These are phyloP conservation scores for Dactylis glomerata DNA, from an alignment of 176 grass and related monocot species.

Conservation along the genomic window DNA sequence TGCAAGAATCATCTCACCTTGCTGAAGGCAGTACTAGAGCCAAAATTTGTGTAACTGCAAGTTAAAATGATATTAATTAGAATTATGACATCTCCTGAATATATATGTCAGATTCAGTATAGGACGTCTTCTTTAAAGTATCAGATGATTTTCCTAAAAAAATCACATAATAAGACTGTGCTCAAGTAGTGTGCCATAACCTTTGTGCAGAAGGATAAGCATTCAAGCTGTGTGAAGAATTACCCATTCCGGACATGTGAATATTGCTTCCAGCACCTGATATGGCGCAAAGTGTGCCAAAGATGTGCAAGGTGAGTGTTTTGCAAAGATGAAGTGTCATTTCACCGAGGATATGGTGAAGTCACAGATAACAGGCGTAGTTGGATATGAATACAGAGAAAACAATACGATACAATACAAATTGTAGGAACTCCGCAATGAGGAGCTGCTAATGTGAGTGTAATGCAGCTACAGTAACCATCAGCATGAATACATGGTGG, in stretches of 20 bases:
- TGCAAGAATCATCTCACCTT: slow-evolving; percentile 39
- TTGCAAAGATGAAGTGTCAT: slow-evolving; percentile 40
- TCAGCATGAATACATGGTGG: neutral
- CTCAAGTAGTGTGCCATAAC: slow-evolving; percentile 89
- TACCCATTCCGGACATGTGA: slow-evolving; percentile 92
- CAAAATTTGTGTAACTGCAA: slow-evolving; percentile 43
- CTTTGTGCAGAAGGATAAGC: slow-evolving; percentile 98
- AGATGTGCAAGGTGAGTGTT: slow-evolving; percentile 83
- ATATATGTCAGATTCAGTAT: neutral
- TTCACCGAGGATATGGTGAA: slow-evolving; percentile 19
- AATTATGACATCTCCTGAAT: slow-evolving; percentile 13
- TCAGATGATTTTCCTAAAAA: slow-evolving; percentile 26
- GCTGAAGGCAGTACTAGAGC: slow-evolving; percentile 30
- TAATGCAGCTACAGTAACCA: neutral
- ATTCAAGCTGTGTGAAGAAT: slow-evolving; percentile 92
- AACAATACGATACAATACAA: neutral
- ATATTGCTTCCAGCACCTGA: slow-evolving; percentile 97
- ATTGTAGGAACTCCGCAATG: neutral
- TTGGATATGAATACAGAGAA: slow-evolving; percentile 15
- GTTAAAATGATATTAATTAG: slow-evolving; percentile 25
- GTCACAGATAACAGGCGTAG: neutral
- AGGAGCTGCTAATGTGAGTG: slow-evolving; percentile 4
- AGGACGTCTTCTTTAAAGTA: slow-evolving; percentile 10
- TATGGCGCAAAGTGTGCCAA: slow-evolving; percentile 87
- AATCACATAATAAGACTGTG: slow-evolving; percentile 57